Evolutionary conservation across 2,329 filamentous ascomycete species (phyloP).

Genomic region (Verruconis gallopava): DNA sequence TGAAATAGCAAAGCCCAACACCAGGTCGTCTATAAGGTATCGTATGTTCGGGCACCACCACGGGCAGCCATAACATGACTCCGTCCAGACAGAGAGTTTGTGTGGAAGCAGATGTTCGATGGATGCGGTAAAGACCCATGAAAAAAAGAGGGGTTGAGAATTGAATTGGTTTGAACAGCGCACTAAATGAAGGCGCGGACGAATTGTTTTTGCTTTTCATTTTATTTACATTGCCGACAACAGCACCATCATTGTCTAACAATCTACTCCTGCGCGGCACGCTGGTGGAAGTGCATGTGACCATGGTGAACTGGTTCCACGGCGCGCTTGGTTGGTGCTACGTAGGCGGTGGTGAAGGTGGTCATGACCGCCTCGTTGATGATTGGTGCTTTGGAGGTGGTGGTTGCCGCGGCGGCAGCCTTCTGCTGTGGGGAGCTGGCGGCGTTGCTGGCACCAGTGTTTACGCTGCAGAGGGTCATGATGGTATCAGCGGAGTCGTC

Average conservation of each 20-base stretch:
- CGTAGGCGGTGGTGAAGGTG: neutral
- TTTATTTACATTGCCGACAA: neutral
- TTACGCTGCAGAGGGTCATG: constrained; percentile 9
- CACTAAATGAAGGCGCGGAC: neutral
- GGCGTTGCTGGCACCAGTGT: neutral
- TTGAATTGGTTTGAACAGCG: constrained; percentile 1
- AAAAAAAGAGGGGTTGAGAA: too few species aligned
- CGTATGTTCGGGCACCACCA: neutral
- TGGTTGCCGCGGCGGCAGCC: neutral
- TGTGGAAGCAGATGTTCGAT: too few species aligned
- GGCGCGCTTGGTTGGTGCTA: neutral
- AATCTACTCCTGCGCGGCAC: neutral
- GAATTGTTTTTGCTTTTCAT: neutral
- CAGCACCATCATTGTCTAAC: too few species aligned
- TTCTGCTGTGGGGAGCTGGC: neutral
- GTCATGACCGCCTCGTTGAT: neutral
- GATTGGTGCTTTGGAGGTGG: neutral
- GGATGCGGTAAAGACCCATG: too few species aligned
- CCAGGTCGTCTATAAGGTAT: neutral
- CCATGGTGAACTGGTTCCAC: neutral
- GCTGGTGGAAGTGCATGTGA: neutral
- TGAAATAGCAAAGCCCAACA: neutral
- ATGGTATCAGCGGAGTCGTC: constrained; percentile 7
- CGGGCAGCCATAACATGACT: neutral
- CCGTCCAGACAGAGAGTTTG: neutral